Evolutionary conservation across 1,139 yeast genomes (phyloP).

Genomic region (Yamadazyma jaroonii): DNA sequence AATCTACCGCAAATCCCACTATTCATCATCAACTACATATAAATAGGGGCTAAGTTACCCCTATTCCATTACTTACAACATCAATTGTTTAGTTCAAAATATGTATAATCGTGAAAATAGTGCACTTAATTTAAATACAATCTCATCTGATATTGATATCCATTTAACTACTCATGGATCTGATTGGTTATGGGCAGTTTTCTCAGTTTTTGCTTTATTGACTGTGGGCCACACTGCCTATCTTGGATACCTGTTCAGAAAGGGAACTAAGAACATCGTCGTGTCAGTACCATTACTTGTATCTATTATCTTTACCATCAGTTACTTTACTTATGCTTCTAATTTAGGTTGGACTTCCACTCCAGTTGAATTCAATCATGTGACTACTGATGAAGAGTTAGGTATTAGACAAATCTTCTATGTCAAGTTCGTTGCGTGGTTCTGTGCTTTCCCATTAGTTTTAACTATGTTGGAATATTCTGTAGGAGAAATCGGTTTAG

Average conservation of each 20-base stretch:
- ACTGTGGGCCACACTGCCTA: constrained; percentile 30
- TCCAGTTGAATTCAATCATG: constrained; percentile 55
- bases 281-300: constrained; percentile 39
- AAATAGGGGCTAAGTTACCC: neutral
- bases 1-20: neutral
- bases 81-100: constrained; percentile 14
- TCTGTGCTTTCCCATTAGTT: constrained; percentile 57
- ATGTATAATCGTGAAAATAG: constrained; percentile 29
- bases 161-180: constrained; percentile 60
- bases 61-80: neutral
- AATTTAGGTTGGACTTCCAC: constrained; percentile 62
- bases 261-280: too few relatives aligned
- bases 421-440: constrained; percentile 66
- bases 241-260: too few relatives aligned
- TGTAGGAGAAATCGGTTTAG: constrained; percentile 30
- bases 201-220: constrained; percentile 45
- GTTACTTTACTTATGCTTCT: constrained; percentile 65
- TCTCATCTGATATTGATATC: constrained; percentile 40
- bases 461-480: constrained; percentile 47
- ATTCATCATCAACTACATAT: too few relatives aligned
- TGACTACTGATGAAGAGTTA: constrained; percentile 29
- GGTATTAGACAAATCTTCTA: constrained; percentile 63
- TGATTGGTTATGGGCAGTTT: constrained; percentile 71
- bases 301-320: constrained; percentile 44
- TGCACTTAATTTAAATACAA: constrained; percentile 50